phyloP scores from a whole-genome alignment of 129 eudicot species.

The Flaveria sonorensis region DNA sequence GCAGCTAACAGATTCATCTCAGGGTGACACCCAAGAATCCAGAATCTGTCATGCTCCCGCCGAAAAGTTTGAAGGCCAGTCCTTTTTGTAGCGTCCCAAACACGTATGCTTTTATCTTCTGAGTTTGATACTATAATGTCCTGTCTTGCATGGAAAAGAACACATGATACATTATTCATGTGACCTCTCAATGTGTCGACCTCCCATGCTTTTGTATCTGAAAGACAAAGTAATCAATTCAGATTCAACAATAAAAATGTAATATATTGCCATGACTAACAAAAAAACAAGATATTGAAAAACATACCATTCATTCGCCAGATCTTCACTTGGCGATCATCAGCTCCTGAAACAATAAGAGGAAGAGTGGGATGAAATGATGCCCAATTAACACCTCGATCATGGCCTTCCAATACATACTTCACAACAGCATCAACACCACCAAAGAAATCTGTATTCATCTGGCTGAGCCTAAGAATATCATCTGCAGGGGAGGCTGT shows the following conservation, averaged over 20 bases:
- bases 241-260: slow-evolving; percentile 15
- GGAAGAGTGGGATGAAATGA: slow-evolving; percentile 87
- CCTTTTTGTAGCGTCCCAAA: slow-evolving; percentile 59
- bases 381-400: slow-evolving; percentile 86
- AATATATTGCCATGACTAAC: slow-evolving; percentile 1
- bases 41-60: slow-evolving; percentile 56
- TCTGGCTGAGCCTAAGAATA: slow-evolving; percentile 68
- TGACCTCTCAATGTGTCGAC: slow-evolving; percentile 85
- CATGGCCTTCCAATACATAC: slow-evolving; percentile 82
- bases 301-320: slow-evolving; percentile 81
- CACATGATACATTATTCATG: slow-evolving; percentile 83
- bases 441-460: slow-evolving; percentile 80
- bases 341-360: slow-evolving; percentile 81
- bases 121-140: slow-evolving; percentile 57
- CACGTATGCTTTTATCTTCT: slow-evolving; percentile 55
- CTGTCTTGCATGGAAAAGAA: slow-evolving; percentile 52
- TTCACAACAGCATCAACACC: slow-evolving; percentile 91
- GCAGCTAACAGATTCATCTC: slow-evolving; percentile 60
- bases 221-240: slow-evolving; percentile 12
- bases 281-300: slow-evolving; percentile 1
- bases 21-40: slow-evolving; percentile 55
- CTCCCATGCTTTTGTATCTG: slow-evolving; percentile 90
- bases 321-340: slow-evolving; percentile 84
- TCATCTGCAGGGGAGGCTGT: slow-evolving; percentile 87
- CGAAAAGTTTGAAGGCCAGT: slow-evolving; percentile 59